Evolutionary conservation across 257 asterid species (phyloP).

Genomic region (Leptodermis oblonga): DNA sequence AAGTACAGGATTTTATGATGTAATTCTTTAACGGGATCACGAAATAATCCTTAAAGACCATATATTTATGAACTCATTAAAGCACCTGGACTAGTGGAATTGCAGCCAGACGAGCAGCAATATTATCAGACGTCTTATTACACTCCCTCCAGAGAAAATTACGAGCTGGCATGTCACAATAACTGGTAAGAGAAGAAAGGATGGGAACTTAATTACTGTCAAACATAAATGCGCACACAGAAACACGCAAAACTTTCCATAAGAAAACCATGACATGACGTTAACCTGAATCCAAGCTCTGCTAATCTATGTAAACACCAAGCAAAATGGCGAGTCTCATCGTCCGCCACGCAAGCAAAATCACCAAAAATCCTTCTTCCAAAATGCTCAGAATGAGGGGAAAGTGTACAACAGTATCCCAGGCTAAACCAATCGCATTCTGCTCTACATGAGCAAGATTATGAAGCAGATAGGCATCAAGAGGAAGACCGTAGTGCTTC

Average conservation of each 20-base stretch:
- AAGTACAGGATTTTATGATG: neutral
- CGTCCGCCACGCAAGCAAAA: constrained; percentile 96
- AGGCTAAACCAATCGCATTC: constrained; percentile 93
- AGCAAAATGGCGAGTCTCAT: constrained; percentile 88
- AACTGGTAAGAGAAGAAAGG: constrained; percentile 37
- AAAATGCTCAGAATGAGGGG: constrained; percentile 58
- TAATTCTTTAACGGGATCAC: neutral
- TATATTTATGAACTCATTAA: neutral
- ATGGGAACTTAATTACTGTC: too few relatives aligned
- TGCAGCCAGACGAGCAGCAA: constrained; percentile 87
- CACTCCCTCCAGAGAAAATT: constrained; percentile 91
- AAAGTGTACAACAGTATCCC: constrained; percentile 98
- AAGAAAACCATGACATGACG: neutral
- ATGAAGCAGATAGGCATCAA: constrained; percentile 89
- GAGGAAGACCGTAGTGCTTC: constrained; percentile 64
- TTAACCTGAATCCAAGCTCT: constrained; percentile 86
- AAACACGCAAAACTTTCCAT: neutral
- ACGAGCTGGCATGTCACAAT: constrained; percentile 97
- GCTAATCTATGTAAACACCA: constrained; percentile 91
- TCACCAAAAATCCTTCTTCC: constrained; percentile 89
- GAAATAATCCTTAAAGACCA: neutral
- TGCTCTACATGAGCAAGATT: constrained; percentile 96
- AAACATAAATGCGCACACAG: neutral
- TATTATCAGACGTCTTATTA: constrained; percentile 72
- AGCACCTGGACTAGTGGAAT: constrained; percentile 92